Evolutionary conservation across 371 early-diverging fungal species (phyloP).

Genomic region (Rozella allomycis): DNA sequence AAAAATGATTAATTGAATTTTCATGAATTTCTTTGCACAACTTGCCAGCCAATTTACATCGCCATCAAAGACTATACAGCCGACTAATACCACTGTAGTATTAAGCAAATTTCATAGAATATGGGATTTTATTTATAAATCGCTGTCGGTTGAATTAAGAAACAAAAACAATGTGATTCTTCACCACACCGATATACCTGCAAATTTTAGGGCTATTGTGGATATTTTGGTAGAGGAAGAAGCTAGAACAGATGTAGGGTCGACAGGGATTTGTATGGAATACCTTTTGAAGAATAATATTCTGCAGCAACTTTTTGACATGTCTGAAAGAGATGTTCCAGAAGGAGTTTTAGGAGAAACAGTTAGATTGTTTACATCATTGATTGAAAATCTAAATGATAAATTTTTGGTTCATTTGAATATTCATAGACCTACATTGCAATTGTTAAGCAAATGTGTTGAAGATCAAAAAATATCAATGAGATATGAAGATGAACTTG

Average conservation of each 20-base stretch:
- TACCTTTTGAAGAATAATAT: slow-evolving; percentile 62
- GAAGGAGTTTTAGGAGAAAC: slow-evolving; percentile 61
- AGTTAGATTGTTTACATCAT: slow-evolving; percentile 49
- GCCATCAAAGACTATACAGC: no score
- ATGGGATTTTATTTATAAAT: no score
- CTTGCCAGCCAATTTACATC: no score
- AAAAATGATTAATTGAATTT: no score
- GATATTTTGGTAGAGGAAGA: slow-evolving; percentile 80
- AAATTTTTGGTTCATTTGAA: slow-evolving; percentile 69
- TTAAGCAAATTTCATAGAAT: no score
- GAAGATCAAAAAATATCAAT: slow-evolving; percentile 24
- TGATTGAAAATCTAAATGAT: slow-evolving; percentile 64
- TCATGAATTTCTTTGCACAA: no score
- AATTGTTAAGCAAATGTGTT: slow-evolving; percentile 45
- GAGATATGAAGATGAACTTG: slow-evolving; percentile 59
- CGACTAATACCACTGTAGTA: no score
- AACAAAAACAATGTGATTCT: no score
- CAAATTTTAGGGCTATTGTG: slow-evolving; percentile 50
- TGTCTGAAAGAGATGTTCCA: slow-evolving; percentile 59
- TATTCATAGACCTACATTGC: slow-evolving; percentile 63
- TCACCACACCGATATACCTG: slow-evolving; percentile 63
- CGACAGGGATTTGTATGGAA: slow-evolving; percentile 80
- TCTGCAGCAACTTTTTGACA: slow-evolving; percentile 47
- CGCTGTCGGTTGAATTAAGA: no score
- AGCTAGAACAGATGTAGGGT: no score